A percentile compares a stretch with the other conserved stretches of the same genome.
Conservation (phyloP, 202 grass and related monocot species). For the Eragrostis tef region DNA sequence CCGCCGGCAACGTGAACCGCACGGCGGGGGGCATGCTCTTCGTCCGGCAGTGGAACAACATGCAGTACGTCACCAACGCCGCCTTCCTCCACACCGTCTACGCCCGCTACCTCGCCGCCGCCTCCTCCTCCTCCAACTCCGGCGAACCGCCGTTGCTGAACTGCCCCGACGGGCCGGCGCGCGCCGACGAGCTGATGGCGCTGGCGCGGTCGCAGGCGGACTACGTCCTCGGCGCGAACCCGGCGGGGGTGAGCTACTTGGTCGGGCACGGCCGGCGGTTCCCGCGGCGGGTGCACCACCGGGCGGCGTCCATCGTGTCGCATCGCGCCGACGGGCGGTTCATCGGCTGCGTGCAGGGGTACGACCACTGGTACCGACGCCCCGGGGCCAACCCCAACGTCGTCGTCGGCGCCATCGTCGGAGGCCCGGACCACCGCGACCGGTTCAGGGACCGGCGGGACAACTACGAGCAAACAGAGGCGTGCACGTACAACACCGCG, state of each 20-base stretch:
- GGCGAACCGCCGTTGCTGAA: neutral
- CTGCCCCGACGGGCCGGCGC: constrained; percentile 15
- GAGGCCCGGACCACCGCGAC: constrained; percentile 50
- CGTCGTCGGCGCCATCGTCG: constrained; percentile 52
- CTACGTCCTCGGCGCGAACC: constrained; percentile 52
- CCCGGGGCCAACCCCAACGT: constrained; percentile 45
- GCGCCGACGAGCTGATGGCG: neutral
- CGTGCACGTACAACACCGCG: constrained; percentile 47
- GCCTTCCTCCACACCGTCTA: constrained; percentile 67
- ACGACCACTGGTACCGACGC: constrained; percentile 49
- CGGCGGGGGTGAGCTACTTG: constrained; percentile 43
- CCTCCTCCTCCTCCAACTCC: no score
- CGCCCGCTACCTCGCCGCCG: constrained; percentile 45
- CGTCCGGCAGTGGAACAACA: constrained; percentile 55
- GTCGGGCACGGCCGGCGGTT: constrained; percentile 38
- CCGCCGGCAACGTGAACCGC: constrained; percentile 55
- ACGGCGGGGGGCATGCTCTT: constrained; percentile 64
- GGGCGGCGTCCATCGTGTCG: constrained; percentile 52
- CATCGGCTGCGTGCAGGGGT: constrained; percentile 57
- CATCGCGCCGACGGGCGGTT: constrained; percentile 13
- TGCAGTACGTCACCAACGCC: constrained; percentile 47
- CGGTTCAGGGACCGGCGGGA: constrained; percentile 36
- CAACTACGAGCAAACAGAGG: constrained; percentile 54
- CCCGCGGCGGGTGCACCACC: constrained; percentile 56
- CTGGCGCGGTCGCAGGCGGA: constrained; percentile 42